These are phyloP conservation scores for Stephanodiscus minutulus DNA, from an alignment of 108 stramenopile species.

Conservation along the genomic window DNA sequence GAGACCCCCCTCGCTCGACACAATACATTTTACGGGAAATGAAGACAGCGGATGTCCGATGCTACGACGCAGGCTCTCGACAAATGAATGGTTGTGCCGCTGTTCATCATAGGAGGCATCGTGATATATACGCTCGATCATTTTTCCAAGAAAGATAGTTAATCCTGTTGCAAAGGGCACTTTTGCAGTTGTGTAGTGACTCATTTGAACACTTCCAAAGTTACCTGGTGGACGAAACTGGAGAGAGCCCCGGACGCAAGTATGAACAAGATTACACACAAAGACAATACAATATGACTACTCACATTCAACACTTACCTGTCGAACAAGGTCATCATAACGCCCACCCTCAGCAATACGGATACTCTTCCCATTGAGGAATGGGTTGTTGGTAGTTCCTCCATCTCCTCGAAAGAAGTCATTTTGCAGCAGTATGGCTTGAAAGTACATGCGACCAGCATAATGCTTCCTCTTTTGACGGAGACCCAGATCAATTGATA, in stretches of 20 bases:
- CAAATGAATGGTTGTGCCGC: slow-evolving; percentile 28
- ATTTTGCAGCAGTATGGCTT: slow-evolving; percentile 65
- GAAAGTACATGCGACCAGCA: slow-evolving; percentile 68
- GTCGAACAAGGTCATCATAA: slow-evolving; percentile 39
- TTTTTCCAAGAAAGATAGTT: slow-evolving; percentile 60
- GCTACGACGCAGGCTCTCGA: slow-evolving; percentile 54
- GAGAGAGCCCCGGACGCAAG: slow-evolving; percentile 9
- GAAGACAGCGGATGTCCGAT: slow-evolving; percentile 60
- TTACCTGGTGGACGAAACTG: slow-evolving; percentile 80
- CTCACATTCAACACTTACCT: slow-evolving; percentile 1
- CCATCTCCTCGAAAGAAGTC: slow-evolving; percentile 51
- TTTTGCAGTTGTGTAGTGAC: slow-evolving; percentile 61
- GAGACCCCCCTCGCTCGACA: slow-evolving; percentile 64
- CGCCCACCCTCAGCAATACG: slow-evolving; percentile 80
- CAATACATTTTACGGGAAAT: slow-evolving; percentile 56
- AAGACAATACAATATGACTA: not conserved
- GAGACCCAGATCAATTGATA: slow-evolving; percentile 77
- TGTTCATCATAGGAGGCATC: slow-evolving; percentile 39
- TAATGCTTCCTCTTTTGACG: slow-evolving; percentile 66
- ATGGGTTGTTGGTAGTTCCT: slow-evolving; percentile 7
- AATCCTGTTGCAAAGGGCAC: slow-evolving; percentile 72
- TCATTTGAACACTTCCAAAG: slow-evolving; percentile 57
- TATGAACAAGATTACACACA: not conserved
- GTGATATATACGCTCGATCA: slow-evolving; percentile 68
- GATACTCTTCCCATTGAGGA: slow-evolving; percentile 47